Percentiles rank a stretch among this genome's conserved stretches.
These are phyloP conservation scores for Paulownia fortunei DNA, from an alignment of 257 asterid genomes.

Conservation along the genomic window DNA sequence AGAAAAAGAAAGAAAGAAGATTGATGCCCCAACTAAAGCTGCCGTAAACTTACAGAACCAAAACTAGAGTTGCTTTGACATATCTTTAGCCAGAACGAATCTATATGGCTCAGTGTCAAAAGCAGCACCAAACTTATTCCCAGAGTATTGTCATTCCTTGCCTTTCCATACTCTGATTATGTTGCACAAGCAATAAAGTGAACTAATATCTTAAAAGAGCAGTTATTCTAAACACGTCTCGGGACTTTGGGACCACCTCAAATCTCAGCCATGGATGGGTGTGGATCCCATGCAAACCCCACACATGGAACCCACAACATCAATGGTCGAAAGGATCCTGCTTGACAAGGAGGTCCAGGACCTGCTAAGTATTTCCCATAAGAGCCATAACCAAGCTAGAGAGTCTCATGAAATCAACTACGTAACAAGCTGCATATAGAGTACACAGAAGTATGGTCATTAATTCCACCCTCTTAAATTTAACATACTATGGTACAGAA, in stretches of 20 bases:
- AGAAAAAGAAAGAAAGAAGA: no score
- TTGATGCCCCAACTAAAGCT: no score
- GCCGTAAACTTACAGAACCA: background rate
- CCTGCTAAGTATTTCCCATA: background rate
- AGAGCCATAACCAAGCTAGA: background rate
- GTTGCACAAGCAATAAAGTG: background rate
- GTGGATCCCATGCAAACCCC: background rate
- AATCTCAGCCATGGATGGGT: background rate
- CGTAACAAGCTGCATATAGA: background rate
- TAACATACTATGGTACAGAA: background rate
- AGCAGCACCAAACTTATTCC: background rate
- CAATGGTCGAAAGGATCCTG: background rate
- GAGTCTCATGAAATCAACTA: background rate
- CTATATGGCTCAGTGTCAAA: background rate
- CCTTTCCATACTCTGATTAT: background rate
- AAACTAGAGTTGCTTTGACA: background rate
- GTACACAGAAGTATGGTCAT: background rate
- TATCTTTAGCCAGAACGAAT: background rate
- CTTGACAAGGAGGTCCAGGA: background rate
- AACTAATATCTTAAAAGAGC: background rate
- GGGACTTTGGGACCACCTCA: background rate
- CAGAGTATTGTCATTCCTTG: background rate
- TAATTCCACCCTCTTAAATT: background rate
- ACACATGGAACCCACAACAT: background rate
- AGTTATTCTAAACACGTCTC: background rate